phyloP scores from a whole-genome alignment of 352 stramenopile species.

The Pythium periplocum region DNA sequence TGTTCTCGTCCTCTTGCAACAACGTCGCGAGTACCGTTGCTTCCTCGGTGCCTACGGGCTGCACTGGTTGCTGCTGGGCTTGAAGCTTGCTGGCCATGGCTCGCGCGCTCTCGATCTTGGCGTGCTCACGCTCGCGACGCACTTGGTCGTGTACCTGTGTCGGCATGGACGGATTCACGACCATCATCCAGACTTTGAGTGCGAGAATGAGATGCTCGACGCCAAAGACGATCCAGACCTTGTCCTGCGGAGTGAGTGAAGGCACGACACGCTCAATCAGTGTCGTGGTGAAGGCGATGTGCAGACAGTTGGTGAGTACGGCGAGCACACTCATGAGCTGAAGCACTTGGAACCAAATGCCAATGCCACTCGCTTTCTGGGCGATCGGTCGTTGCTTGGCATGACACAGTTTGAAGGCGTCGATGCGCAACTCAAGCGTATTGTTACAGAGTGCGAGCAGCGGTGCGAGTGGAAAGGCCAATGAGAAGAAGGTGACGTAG shows the following conservation, averaged over 20 bases:
- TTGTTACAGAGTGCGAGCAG: constrained; percentile 93
- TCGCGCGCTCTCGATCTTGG: constrained; percentile 65
- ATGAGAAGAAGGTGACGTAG: constrained; percentile 94
- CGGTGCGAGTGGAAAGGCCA: constrained; percentile 93
- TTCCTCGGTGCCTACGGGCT: too few relatives aligned
- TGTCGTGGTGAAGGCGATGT: constrained; percentile 87
- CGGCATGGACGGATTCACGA: constrained; percentile 53
- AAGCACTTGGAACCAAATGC: constrained; percentile 86
- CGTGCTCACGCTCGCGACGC: constrained; percentile 46
- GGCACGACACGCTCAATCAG: constrained; percentile 48
- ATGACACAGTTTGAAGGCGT: constrained; percentile 94
- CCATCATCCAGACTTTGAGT: constrained; percentile 61
- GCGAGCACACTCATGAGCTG: constrained; percentile 94
- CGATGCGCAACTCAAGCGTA: constrained; percentile 88
- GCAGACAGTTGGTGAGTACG: constrained; percentile 94
- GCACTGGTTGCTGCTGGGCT: constrained; percentile 6
- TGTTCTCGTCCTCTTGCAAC: not conserved
- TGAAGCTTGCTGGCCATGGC: constrained; percentile 44
- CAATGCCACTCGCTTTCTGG: constrained; percentile 91
- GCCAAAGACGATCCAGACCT: constrained; percentile 79
- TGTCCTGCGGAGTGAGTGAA: constrained; percentile 25
- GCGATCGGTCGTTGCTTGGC: constrained; percentile 87
- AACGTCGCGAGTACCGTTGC: not conserved
- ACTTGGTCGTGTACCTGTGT: constrained; percentile 43
- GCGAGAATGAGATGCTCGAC: constrained; percentile 65